These are phyloP conservation scores for Pichia eremophila DNA, from an alignment of 805 yeast genomes.

Conservation along the genomic window DNA sequence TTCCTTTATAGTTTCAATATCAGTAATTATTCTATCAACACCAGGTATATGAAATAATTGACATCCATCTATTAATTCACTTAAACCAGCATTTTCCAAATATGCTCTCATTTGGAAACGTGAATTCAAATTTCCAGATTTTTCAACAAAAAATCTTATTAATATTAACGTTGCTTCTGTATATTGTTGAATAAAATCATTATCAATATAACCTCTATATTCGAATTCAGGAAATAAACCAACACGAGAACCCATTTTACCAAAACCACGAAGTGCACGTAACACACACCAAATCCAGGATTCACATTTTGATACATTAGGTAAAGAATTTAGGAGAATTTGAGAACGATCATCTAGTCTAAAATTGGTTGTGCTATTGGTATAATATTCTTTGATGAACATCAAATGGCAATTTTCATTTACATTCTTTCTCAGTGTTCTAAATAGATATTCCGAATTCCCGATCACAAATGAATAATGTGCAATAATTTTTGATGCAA, in stretches of 20 bases:
- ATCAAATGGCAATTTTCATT: slow-evolving; percentile 28
- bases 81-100: slow-evolving; percentile 33
- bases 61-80: slow-evolving; percentile 28
- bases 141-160: slow-evolving; percentile 39
- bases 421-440: slow-evolving; percentile 20
- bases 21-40: slow-evolving; percentile 34
- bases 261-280: slow-evolving; percentile 49
- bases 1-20: slow-evolving; percentile 31
- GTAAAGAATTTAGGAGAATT: slow-evolving; percentile 16
- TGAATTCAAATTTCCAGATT: slow-evolving; percentile 27
- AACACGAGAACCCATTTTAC: slow-evolving; percentile 81
- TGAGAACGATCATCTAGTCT: slow-evolving; percentile 21
- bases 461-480: slow-evolving; percentile 36
- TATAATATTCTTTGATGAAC: slow-evolving; percentile 21
- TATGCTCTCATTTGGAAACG: slow-evolving; percentile 41
- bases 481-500: slow-evolving; percentile 69
- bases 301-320: slow-evolving; percentile 23
- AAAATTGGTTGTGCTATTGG: slow-evolving; percentile 10
- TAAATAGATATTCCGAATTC: slow-evolving; percentile 13
- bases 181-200: slow-evolving; percentile 49
- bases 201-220: slow-evolving; percentile 43
- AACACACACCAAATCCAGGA: slow-evolving; percentile 27
- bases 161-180: slow-evolving; percentile 42
- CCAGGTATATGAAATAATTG: slow-evolving; percentile 33
- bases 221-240: slow-evolving; percentile 84